These are phyloP conservation scores for Penicillium chermesinum DNA, from an alignment of 495 filamentous ascomycete genomes.

Conservation along the genomic window DNA sequence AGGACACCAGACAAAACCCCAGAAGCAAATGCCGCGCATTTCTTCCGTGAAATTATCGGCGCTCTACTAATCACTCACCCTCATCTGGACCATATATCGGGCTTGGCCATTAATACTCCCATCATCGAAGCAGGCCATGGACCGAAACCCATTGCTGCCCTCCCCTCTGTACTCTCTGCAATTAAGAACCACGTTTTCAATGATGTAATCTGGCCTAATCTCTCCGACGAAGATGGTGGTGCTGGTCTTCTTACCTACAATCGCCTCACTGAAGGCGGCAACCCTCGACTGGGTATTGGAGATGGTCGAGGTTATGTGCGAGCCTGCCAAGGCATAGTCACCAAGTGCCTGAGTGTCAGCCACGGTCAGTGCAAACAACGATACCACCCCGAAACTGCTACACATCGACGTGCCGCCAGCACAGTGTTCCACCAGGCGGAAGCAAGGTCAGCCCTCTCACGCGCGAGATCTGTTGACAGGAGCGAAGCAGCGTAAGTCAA, in stretches of 20 bases:
- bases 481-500: conserved; percentile 27
- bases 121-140: conserved; percentile 64
- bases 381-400: conserved; percentile 41
- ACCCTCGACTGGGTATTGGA: conserved; percentile 70
- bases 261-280: conserved; percentile 81
- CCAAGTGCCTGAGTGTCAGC: conserved; percentile 73
- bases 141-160: conserved; percentile 76
- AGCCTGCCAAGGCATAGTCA: conserved; percentile 72
- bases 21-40: conserved; percentile 70
- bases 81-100: conserved; percentile 89
- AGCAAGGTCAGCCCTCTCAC: conserved; percentile 20
- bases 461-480: conserved; percentile 29
- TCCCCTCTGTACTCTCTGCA: conserved; percentile 79
- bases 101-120: conserved; percentile 88
- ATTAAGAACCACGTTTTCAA: conserved; percentile 96
- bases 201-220: conserved; percentile 94
- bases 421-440: conserved; percentile 36
- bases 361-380: conserved; percentile 82
- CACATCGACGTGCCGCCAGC: conserved; percentile 56
- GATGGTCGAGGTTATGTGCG: conserved; percentile 75
- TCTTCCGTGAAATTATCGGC: conserved; percentile 73
- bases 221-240: conserved; percentile 93
- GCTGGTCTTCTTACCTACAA: conserved; percentile 89
- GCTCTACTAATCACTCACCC: conserved; percentile 90
- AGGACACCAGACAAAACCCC: conserved; percentile 55